Evolutionary conservation across 2,329 filamentous ascomycete genomes (phyloP).

Genomic region (Trichoderma pleuroti): DNA sequence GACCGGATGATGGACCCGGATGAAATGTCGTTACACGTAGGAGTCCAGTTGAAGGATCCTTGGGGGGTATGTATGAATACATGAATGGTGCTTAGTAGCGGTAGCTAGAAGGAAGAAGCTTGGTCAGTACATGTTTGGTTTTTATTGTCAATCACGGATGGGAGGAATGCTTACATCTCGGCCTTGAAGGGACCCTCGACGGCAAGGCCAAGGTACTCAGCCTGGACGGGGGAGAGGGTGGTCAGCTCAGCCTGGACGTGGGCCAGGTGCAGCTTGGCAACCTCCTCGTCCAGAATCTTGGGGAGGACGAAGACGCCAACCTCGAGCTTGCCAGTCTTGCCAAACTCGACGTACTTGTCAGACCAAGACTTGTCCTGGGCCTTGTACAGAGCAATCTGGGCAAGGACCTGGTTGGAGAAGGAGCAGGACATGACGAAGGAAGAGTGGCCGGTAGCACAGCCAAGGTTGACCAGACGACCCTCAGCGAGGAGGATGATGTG

Average conservation of each 20-base stretch:
- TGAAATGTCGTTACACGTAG: conserved; percentile 36
- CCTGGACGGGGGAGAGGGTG: conserved; percentile 79
- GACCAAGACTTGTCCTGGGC: conserved; percentile 79
- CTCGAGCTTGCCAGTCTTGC: conserved; percentile 83
- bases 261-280: conserved; percentile 85
- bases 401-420: conserved; percentile 99
- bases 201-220: conserved; percentile 88
- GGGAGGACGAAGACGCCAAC: conserved; percentile 90
- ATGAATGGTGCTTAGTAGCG: conserved; percentile 40
- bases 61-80: conserved; percentile 32
- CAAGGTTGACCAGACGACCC: conserved; percentile 98
- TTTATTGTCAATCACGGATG: background rate
- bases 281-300: conserved; percentile 99
- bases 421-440: conserved; percentile 99
- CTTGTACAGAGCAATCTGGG: conserved; percentile 98
- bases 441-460: conserved; percentile 97
- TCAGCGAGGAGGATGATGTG: conserved; percentile 98
- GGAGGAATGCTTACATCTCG: conserved; percentile 65
- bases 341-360: conserved; percentile 95
- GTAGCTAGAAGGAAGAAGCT: conserved; percentile 31
- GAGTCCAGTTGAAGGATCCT: conserved; percentile 40
- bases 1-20: conserved; percentile 30
- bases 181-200: conserved; percentile 92
- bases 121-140: conserved; percentile 20
- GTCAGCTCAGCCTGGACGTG: conserved; percentile 95